Conservation (phyloP, 352 stramenopile species). For the Peronospora tabacina region DNA sequence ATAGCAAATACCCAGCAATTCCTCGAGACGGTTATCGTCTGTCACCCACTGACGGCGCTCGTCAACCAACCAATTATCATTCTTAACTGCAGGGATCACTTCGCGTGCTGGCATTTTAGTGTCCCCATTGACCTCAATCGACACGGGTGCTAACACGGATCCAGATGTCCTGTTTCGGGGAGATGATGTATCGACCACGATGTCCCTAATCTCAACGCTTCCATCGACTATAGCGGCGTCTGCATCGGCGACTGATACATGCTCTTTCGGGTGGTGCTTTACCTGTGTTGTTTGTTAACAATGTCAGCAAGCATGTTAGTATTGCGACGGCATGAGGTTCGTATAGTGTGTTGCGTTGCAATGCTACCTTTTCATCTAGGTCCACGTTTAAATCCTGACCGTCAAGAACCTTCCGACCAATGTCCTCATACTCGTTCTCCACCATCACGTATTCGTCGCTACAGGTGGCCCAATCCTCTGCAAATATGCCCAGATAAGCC, state of each 20-base stretch:
- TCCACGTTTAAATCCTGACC: slow-evolving; percentile 41
- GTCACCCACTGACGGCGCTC: slow-evolving; percentile 43
- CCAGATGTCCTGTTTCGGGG: slow-evolving; percentile 8
- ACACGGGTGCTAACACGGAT: not conserved
- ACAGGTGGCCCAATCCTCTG: slow-evolving; percentile 61
- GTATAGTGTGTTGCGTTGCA: slow-evolving; percentile 5
- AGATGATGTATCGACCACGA: slow-evolving; percentile 33
- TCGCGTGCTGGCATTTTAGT: slow-evolving; percentile 24
- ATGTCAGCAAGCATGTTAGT: slow-evolving; percentile 4
- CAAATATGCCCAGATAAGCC: slow-evolving; percentile 1
- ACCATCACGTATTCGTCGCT: slow-evolving; percentile 82
- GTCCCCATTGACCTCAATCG: slow-evolving; percentile 10
- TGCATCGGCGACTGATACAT: slow-evolving; percentile 5
- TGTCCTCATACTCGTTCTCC: slow-evolving; percentile 74
- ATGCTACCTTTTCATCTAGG: slow-evolving; percentile 31
- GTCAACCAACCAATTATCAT: slow-evolving; percentile 29
- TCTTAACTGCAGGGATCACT: slow-evolving; percentile 24
- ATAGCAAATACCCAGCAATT: slow-evolving; percentile 77
- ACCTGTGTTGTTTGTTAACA: slow-evolving; percentile 5
- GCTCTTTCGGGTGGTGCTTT: slow-evolving; percentile 20
- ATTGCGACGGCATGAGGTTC: not conserved
- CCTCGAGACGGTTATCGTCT: slow-evolving; percentile 59
- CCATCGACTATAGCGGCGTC: slow-evolving; percentile 20
- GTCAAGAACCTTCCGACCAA: slow-evolving; percentile 61
- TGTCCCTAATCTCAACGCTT: slow-evolving; percentile 25